Evolutionary conservation across 2,329 filamentous ascomycete genomes (phyloP), one percentile per base, ranked within the genome.

Genomic region (Niveomyces coronatus): DNA sequence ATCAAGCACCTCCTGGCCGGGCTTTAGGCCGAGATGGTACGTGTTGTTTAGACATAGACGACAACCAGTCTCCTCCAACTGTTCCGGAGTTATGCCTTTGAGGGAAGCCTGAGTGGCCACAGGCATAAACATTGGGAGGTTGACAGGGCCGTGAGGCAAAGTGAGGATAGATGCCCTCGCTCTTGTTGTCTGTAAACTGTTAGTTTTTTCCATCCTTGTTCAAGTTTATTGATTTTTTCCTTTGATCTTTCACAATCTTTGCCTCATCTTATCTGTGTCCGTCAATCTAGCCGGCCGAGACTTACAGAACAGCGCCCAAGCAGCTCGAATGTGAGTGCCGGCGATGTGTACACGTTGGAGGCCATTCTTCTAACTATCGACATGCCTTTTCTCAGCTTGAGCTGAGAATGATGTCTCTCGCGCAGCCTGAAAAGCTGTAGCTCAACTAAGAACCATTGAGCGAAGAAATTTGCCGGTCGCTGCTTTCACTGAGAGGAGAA

Each of bases 21-120:
- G 91, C 62, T 94, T 96, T 39, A 98, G 67, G 9, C 91, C 91
- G 44, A 98, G 67, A 58, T 98, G 91, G 55, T 98, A 98, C 10
- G 91, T 98, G 62, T 98, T 98, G 65, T 98, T 98, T 47, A 98
- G 67, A 58, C 91, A 98, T 29, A 98, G 65, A 42, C 84, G 78
- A 54, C 93, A 98, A 30, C 85, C 79, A 1, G 88, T 93, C 38
- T 85, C 80, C 51, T 91, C 88, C 3, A 98, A 70, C 55, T 98
- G 91, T 47, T 89, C 81, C 1, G 89, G 87, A 0, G 91, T 96
- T 40, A 98, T 64, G 30, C 91, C 91, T 57, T 98, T 98, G 27
- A 98, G 70, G 0, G 89, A 94, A 1, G 85, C 91, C 62, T 98
- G 91, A 1, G 91, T 98, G 20, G 91, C 91, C 30, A 98, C 91